Percentiles rank a stretch among this genome's conserved stretches.
Conservation (phyloP, 306 rosid genomes). For the Vachellia collinsii region DNA sequence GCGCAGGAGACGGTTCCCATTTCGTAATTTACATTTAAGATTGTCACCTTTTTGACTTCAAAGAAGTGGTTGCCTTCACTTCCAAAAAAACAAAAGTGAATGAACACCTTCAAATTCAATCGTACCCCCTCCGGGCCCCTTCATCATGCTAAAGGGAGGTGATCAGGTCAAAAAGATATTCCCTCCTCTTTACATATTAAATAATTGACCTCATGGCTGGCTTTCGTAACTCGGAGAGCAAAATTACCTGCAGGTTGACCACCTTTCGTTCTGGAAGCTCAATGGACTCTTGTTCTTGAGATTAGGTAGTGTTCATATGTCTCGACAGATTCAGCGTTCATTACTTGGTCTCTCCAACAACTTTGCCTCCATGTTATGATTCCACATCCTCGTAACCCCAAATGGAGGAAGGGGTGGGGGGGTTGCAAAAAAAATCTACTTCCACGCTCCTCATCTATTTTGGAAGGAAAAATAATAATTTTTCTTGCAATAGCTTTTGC, state of each 20-base stretch:
- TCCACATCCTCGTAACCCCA: too few species aligned
- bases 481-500: background rate
- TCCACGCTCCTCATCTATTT: too few species aligned
- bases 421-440: too few species aligned
- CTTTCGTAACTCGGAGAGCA: conserved; percentile 2
- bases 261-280: conserved; percentile 32
- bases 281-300: background rate
- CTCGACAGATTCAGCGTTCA: background rate
- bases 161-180: conserved; percentile 30
- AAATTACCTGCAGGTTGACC: conserved; percentile 9
- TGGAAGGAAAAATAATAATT: background rate
- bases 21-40: background rate
- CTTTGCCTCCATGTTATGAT: background rate
- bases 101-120: too few species aligned
- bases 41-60: conserved; percentile 21
- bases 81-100: too few species aligned
- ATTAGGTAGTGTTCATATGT: background rate
- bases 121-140: too few species aligned
- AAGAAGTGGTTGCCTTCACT: too few species aligned
- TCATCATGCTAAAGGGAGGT: background rate
- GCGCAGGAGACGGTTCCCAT: background rate
- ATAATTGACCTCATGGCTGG: conserved; percentile 17
- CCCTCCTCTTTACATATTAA: background rate
- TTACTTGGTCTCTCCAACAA: background rate
- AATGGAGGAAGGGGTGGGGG: too few species aligned